Base-by-base conservation (phyloP, 148 eudicot species). In the Spergularia bocconei region DNA sequence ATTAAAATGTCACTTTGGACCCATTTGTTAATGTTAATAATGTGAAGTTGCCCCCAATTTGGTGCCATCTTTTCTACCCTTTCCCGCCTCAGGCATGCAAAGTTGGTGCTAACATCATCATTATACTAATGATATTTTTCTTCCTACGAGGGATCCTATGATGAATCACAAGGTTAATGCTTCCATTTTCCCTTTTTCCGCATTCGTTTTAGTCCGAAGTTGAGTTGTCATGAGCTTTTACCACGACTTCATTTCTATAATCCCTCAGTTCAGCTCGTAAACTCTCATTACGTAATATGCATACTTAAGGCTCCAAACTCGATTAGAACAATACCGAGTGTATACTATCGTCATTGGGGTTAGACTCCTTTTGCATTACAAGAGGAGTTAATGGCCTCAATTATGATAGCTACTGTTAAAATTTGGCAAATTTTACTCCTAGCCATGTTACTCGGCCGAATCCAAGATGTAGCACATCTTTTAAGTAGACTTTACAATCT, bases 101-200 rank as follows among this genome's bases (percentile, higher is more conserved):
- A 9, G 33, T 51, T 69, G n/a, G 13, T 12, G 59, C 72, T 69
- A 69, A 69, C 72, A 69, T 52, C 72, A 69, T 69, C 54, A 69
- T 69, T 11, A 21, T 1, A 0, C 58, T 69, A 67, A 69, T 69
- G 11, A 69, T 69, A 50, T 69, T 69, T 23, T 10, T 44, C 36
- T 17, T 68, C 29, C 57, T 48, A 48, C 36, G 15, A 69, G 36
- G 17, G 33, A 50, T 69, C 72, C 58, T 69, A 69, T 14, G 21
- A 48, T 67, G 33, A 48, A n/a, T 67, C 7, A 48, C 29, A 10
- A 67, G 53, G 4, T 0, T 60, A 56, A 16, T 56, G n/a, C 8
- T 29, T 29, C 1, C 36, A 29, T 29, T 29, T 4, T 29, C 36
- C 36, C 36, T 29, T 29, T 29, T 29, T 29, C 36, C 36, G 36